Evolutionary conservation across 2,329 filamentous ascomycete genomes (phyloP).

Genomic region (Erysiphe pulchra): DNA sequence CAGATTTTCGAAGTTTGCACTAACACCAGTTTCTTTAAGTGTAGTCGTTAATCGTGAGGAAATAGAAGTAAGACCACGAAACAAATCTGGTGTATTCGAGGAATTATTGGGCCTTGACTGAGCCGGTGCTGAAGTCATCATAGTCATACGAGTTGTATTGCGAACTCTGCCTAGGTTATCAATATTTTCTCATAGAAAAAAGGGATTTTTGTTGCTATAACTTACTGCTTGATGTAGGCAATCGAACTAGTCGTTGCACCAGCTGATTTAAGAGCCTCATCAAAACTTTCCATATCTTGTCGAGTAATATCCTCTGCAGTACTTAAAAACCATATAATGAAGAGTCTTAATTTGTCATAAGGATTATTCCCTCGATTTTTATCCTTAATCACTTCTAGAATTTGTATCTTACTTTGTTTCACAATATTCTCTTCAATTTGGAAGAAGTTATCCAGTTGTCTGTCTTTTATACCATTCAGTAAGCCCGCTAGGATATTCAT

Average conservation of each 20-base stretch:
- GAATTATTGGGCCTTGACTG: slow-evolving; percentile 26
- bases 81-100: slow-evolving; percentile 45
- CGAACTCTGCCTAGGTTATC: slow-evolving; percentile 31
- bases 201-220: slow-evolving; percentile 3
- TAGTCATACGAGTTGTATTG: slow-evolving; percentile 91
- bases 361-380: slow-evolving; percentile 59
- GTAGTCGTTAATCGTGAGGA: slow-evolving; percentile 80
- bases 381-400: slow-evolving; percentile 68
- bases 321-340: slow-evolving; percentile 92
- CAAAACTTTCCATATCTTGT: slow-evolving; percentile 62
- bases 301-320: slow-evolving; percentile 72
- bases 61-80: slow-evolving; percentile 79
- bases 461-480: slow-evolving; percentile 62
- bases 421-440: slow-evolving; percentile 80
- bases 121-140: slow-evolving; percentile 65
- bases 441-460: slow-evolving; percentile 88
- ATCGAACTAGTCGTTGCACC: slow-evolving; percentile 56
- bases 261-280: slow-evolving; percentile 51
- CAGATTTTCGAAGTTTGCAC: slow-evolving; percentile 74
- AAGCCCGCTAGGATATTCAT: slow-evolving; percentile 86
- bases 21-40: slow-evolving; percentile 69
- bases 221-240: slow-evolving; percentile 65
- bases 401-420: slow-evolving; percentile 73
- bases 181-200: too few relatives aligned
- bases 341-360: slow-evolving; percentile 71